These are phyloP conservation scores for Kalmusia sp. DNA, from an alignment of 2,329 filamentous ascomycete species.

Conservation along the genomic window DNA sequence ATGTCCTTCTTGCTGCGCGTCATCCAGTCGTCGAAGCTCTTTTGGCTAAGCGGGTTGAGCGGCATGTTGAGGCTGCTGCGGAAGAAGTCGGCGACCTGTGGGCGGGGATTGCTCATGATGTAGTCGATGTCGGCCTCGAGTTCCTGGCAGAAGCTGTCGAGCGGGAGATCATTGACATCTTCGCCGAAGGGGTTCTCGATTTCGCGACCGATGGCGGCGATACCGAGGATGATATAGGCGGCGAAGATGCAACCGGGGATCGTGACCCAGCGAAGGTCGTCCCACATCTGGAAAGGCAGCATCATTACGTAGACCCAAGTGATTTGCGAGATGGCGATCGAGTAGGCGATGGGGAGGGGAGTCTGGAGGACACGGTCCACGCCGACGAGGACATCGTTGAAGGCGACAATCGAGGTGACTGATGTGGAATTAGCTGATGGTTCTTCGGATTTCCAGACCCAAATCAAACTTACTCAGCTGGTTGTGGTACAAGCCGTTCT, in stretches of 20 bases:
- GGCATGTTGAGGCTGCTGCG: slow-evolving; percentile 58
- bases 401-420: slow-evolving; percentile 66
- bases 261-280: slow-evolving; percentile 71
- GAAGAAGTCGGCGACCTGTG: slow-evolving; percentile 61
- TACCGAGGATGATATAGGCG: slow-evolving; percentile 83
- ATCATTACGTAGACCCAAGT: slow-evolving; percentile 84
- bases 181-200: slow-evolving; percentile 86
- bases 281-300: slow-evolving; percentile 80
- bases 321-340: slow-evolving; percentile 84
- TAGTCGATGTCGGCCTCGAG: slow-evolving; percentile 77
- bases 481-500: slow-evolving; percentile 66
- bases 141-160: slow-evolving; percentile 76
- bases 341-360: slow-evolving; percentile 82
- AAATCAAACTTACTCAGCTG: slow-evolving; percentile 50
- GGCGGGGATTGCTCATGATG: slow-evolving; percentile 66
- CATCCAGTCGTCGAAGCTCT: slow-evolving; percentile 49
- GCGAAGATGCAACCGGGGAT: slow-evolving; percentile 77
- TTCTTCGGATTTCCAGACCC: slow-evolving; percentile 35
- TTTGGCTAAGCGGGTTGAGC: slow-evolving; percentile 62
- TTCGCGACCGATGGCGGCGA: slow-evolving; percentile 78
- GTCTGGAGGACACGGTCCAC: slow-evolving; percentile 83
- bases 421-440: slow-evolving; percentile 23
- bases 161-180: slow-evolving; percentile 75
- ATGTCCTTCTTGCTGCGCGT: slow-evolving; percentile 49
- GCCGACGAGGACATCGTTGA: slow-evolving; percentile 76